Evolutionary conservation across 345 rosid genomes (phyloP).

Genomic region (Gossypium herbaceum): DNA sequence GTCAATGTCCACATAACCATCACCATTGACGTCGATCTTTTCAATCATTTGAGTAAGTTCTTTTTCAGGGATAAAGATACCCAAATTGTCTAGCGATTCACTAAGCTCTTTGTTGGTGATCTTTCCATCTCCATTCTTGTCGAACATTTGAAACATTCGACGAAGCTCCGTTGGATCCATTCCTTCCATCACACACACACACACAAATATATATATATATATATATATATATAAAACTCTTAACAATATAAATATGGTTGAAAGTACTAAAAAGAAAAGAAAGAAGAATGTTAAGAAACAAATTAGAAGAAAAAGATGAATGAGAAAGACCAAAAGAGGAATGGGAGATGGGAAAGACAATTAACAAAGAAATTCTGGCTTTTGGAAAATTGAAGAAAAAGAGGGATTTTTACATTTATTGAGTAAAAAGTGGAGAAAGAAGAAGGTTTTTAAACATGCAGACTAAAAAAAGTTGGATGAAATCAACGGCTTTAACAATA

Average conservation of each 20-base stretch:
- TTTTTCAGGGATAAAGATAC: constrained; percentile 62
- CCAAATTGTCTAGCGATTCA: constrained; percentile 66
- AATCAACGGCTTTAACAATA: background rate
- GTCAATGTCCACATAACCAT: constrained; percentile 75
- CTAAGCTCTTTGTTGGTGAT: constrained; percentile 71
- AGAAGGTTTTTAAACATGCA: background rate
- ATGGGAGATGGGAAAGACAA: background rate
- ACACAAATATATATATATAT: too few relatives aligned
- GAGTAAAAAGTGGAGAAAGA: background rate
- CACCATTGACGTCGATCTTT: constrained; percentile 80
- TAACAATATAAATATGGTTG: background rate
- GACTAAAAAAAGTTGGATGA: background rate
- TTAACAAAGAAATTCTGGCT: background rate
- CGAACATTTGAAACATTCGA: constrained; percentile 87
- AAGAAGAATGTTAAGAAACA: background rate
- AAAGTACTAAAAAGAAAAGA: background rate
- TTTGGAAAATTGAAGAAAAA: background rate
- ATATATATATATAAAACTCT: background rate
- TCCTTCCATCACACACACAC: background rate
- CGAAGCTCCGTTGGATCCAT: constrained; percentile 78
- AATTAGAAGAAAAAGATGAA: background rate
- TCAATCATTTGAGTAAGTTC: constrained; percentile 80
- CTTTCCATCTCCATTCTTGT: constrained; percentile 80
- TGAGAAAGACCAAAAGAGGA: background rate
- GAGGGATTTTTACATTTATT: background rate